Evolutionary conservation across 1,284 basidiomycete genomes (phyloP).

Genomic region (Cutaneotrichosporon cavernicola): DNA sequence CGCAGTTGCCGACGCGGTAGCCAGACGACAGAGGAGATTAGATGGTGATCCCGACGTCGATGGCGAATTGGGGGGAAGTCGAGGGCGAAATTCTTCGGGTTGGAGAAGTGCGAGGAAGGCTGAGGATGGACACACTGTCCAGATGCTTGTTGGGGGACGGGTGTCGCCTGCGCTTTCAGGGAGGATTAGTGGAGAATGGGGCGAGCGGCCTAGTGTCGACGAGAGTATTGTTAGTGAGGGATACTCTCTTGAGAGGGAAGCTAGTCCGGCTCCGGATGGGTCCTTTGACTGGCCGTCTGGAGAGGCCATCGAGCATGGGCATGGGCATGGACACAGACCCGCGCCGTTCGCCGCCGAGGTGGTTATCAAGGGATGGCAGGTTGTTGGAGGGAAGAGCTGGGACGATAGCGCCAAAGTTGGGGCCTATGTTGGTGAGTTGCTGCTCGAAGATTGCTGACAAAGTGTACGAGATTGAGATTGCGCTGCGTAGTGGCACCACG

Average conservation of each 20-base stretch:
- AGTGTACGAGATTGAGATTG: slow-evolving; percentile 51
- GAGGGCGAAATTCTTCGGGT: background rate
- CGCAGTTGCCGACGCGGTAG: slow-evolving; percentile 2
- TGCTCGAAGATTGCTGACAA: background rate
- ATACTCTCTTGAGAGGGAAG: background rate
- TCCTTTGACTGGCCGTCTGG: background rate
- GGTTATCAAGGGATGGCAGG: slow-evolving; percentile 41
- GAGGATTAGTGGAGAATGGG: background rate
- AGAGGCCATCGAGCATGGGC: background rate
- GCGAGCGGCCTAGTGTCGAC: background rate
- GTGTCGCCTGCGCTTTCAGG: background rate
- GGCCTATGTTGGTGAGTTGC: slow-evolving; percentile 48
- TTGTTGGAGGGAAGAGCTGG: slow-evolving; percentile 45
- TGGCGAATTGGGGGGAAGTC: background rate
- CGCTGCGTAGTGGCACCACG: slow-evolving; percentile 33
- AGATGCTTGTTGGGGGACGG: background rate
- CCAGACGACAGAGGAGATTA: slow-evolving; percentile 7
- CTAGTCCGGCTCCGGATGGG: background rate
- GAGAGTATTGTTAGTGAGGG: background rate
- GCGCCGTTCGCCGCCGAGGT: slow-evolving; percentile 40
- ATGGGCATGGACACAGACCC: background rate
- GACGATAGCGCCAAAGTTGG: slow-evolving; percentile 40
- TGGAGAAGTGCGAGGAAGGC: background rate
- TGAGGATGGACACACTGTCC: background rate
- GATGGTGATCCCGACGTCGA: slow-evolving; percentile 10